Percentiles rank a stretch among this genome's conserved stretches.
Conservation (phyloP, 805 yeast species). For the Starmerella asiatica region DNA sequence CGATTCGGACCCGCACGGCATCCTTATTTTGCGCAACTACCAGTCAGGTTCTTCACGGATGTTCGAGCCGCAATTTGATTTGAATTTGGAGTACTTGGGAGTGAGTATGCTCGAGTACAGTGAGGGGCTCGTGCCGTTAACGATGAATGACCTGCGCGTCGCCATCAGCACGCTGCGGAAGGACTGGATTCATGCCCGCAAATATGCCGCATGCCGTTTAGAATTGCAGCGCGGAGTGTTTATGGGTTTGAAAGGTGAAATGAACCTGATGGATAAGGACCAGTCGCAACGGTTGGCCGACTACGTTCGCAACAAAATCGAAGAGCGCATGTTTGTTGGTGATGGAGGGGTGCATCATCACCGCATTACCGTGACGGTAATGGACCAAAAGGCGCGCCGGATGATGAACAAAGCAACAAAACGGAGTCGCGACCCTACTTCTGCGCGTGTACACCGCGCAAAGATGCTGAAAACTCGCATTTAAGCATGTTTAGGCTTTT, state of each 20-base stretch:
- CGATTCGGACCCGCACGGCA: conserved; percentile 56
- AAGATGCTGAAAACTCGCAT: too few relatives aligned
- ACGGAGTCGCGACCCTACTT: too few relatives aligned
- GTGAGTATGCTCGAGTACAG: conserved; percentile 32
- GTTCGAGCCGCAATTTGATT: conserved; percentile 8
- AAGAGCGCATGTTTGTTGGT: neutral
- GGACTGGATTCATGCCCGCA: conserved; percentile 18
- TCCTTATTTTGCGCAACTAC: conserved; percentile 36
- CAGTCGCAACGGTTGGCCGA: conserved; percentile 13
- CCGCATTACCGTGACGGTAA: too few relatives aligned
- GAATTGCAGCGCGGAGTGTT: conserved; percentile 44
- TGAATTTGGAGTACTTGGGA: conserved; percentile 29
- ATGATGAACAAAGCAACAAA: too few relatives aligned
- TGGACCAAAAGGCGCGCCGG: too few relatives aligned
- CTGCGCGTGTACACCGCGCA: too few relatives aligned
- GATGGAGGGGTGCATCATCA: too few relatives aligned
- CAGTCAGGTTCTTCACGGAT: conserved; percentile 20
- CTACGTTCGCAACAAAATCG: conserved; percentile 16
- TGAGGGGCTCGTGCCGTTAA: conserved; percentile 24
- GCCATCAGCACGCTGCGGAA: conserved; percentile 26
- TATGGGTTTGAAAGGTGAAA: conserved; percentile 43
- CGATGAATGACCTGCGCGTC: conserved; percentile 25
- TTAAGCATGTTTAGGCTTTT: neutral
- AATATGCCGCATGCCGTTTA: conserved; percentile 24
- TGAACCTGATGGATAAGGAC: conserved; percentile 32